Conservation (phyloP, 805 yeast genomes). For the Candida fluviatilis region DNA sequence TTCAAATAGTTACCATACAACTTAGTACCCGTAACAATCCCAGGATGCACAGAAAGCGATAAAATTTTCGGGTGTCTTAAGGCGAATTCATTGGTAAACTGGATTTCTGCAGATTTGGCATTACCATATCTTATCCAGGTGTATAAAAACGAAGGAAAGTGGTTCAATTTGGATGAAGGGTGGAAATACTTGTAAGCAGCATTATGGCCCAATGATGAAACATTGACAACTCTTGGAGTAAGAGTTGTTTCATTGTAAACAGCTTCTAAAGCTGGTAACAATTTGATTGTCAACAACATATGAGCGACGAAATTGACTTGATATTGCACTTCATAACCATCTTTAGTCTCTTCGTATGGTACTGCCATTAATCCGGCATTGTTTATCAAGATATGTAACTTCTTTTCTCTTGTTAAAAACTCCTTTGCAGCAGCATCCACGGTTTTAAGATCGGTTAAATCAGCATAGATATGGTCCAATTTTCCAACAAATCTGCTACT, state of each 20-base stretch:
- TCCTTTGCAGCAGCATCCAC: slow-evolving; percentile 23
- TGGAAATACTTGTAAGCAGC: slow-evolving; percentile 18
- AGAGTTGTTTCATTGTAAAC: slow-evolving; percentile 12
- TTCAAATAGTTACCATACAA: slow-evolving; percentile 26
- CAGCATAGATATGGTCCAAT: slow-evolving; percentile 49
- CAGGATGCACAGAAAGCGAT: slow-evolving; percentile 36
- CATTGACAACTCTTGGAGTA: slow-evolving; percentile 26
- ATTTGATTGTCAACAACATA: slow-evolving; percentile 26
- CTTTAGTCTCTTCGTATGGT: slow-evolving; percentile 32
- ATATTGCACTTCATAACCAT: slow-evolving; percentile 37
- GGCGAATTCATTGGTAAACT: slow-evolving; percentile 24
- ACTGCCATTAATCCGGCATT: slow-evolving; percentile 42
- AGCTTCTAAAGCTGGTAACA: slow-evolving; percentile 23
- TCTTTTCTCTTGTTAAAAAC: slow-evolving; percentile 20
- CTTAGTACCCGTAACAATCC: slow-evolving; percentile 30
- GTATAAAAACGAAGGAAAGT: slow-evolving; percentile 20
- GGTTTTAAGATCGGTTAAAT: slow-evolving; percentile 39
- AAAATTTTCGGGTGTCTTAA: slow-evolving; percentile 26
- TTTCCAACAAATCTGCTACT: slow-evolving; percentile 41
- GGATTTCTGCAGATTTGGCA: slow-evolving; percentile 32
- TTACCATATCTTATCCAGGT: slow-evolving; percentile 33
- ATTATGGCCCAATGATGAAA: slow-evolving; percentile 33
- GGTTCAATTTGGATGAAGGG: slow-evolving; percentile 20
- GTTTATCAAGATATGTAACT: slow-evolving; percentile 30
- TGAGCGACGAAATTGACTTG: slow-evolving; percentile 37